Percentiles rank a stretch among this genome's conserved stretches.
phyloP scores from a whole-genome alignment of 1,284 basidiomycete species.

The Boletus sp. region DNA sequence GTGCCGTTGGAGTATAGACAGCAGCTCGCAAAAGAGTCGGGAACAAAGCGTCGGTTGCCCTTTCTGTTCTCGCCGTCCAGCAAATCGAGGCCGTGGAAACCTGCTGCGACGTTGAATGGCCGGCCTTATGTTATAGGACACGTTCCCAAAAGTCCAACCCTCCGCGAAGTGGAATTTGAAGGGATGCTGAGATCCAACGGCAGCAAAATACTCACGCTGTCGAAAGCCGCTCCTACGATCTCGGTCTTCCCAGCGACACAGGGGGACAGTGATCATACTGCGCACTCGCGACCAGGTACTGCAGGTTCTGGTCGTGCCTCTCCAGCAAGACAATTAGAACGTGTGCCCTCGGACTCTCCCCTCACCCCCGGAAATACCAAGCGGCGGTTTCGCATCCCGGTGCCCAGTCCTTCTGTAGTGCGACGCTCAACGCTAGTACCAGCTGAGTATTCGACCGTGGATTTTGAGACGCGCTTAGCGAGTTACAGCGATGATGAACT shows the following conservation, averaged over 20 bases:
- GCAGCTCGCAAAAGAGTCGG: conserved; percentile 54
- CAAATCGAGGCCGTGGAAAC: conserved; percentile 65
- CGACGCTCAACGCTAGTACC: conserved; percentile 51
- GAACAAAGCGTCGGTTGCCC: conserved; percentile 44
- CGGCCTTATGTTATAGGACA: conserved; percentile 68
- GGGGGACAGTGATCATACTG: conserved; percentile 19
- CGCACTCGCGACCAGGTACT: conserved; percentile 25
- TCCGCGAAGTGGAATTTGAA: conserved; percentile 77
- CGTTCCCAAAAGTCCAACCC: conserved; percentile 57
- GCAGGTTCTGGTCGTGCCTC: conserved; percentile 17
- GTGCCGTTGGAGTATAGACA: conserved; percentile 83
- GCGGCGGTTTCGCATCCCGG: conserved; percentile 56
- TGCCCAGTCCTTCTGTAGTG: conserved; percentile 45
- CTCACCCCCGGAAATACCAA: conserved; percentile 27
- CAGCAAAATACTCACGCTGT: conserved; percentile 61
- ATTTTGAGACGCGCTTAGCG: conserved; percentile 69
- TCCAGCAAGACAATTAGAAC: conserved; percentile 26
- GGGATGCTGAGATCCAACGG: conserved; percentile 57
- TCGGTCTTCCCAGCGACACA: conserved; percentile 21
- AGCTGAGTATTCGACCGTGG: conserved; percentile 68
- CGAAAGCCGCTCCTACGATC: conserved; percentile 26
- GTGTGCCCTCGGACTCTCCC: conserved; percentile 28
- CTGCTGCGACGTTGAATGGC: conserved; percentile 71
- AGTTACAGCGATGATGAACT: conserved; percentile 62
- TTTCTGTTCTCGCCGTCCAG: conserved; percentile 44